A percentile compares a stretch with the other conserved stretches of the same genome.
These are phyloP conservation scores for Gnomoniopsis sp. DNA, from an alignment of 2,329 filamentous ascomycete species.

Conservation along the genomic window DNA sequence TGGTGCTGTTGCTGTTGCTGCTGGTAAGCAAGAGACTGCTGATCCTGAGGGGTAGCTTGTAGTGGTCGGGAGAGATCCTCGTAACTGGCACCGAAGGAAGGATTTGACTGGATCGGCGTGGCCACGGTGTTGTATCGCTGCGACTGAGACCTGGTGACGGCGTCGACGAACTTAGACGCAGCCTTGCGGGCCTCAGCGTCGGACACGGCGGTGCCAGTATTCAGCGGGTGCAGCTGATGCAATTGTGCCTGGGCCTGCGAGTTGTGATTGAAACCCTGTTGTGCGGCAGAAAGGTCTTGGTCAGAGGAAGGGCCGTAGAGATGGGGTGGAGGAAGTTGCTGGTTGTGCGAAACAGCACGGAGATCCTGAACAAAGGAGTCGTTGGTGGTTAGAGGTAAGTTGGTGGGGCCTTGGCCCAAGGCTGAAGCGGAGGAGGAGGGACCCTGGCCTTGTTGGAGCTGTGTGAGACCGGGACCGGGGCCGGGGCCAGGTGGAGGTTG, in stretches of 20 bases:
- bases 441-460: constrained; percentile 23
- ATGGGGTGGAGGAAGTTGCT: constrained; percentile 18
- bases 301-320: constrained; percentile 20
- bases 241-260: constrained; percentile 7
- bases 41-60: constrained; percentile 4
- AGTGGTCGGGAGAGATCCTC: constrained; percentile 14
- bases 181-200: constrained; percentile 34
- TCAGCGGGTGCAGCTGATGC: constrained; percentile 21
- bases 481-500: constrained; percentile 25
- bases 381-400: constrained; percentile 22
- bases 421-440: constrained; percentile 24
- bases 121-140: constrained; percentile 39
- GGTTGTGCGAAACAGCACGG: constrained; percentile 11
- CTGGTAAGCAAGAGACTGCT: constrained; percentile 12
- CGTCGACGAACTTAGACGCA: constrained; percentile 42
- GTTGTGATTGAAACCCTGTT: background rate
- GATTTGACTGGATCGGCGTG: constrained; percentile 20
- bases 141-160: constrained; percentile 49
- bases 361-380: constrained; percentile 22
- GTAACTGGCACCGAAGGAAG: constrained; percentile 16
- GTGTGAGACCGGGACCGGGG: constrained; percentile 42
- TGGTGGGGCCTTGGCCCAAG: constrained; percentile 29
- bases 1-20: constrained; percentile 14
- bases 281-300: background rate
- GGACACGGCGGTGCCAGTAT: constrained; percentile 25